These are phyloP conservation scores for Tolypocladium pustulatum DNA, from an alignment of 2,329 filamentous ascomycete genomes.

Conservation along the genomic window DNA sequence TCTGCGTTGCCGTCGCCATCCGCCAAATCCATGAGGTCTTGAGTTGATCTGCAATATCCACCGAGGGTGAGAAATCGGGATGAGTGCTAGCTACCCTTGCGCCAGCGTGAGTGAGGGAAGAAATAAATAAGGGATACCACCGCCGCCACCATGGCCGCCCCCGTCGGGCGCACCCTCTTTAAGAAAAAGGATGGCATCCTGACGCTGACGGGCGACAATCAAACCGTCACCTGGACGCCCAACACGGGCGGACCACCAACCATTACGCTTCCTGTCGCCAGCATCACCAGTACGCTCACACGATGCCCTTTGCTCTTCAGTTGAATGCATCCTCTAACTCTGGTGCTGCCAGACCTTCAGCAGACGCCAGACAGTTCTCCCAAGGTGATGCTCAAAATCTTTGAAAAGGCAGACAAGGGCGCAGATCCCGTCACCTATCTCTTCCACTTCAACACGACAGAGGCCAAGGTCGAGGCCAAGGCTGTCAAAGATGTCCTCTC, in stretches of 20 bases:
- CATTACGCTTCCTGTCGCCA: conserved; percentile 59
- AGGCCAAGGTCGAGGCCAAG: conserved; percentile 76
- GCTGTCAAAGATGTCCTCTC: conserved; percentile 75
- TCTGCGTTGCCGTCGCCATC: neutral
- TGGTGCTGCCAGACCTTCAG: conserved; percentile 59
- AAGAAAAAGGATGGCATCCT: conserved; percentile 94
- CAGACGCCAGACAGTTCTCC: conserved; percentile 81
- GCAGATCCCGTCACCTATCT: conserved; percentile 61
- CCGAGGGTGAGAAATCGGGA: neutral
- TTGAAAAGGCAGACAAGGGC: conserved; percentile 55
- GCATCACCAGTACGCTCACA: conserved; percentile 64
- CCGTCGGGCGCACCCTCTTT: conserved; percentile 62
- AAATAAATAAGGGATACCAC: neutral
- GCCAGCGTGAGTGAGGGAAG: neutral
- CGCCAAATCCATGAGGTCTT: neutral
- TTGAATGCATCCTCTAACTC: neutral
- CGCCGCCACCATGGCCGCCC: conserved; percentile 38
- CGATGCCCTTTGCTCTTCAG: neutral
- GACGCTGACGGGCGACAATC: conserved; percentile 61
- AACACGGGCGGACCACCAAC: conserved; percentile 51
- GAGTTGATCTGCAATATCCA: neutral
- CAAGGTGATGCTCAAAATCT: conserved; percentile 91
- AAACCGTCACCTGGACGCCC: conserved; percentile 73
- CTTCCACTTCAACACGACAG: conserved; percentile 78
- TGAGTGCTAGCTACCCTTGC: neutral